phyloP scores from a whole-genome alignment of 1,139 yeast species.

The Nakaseomyces bracarensis region DNA sequence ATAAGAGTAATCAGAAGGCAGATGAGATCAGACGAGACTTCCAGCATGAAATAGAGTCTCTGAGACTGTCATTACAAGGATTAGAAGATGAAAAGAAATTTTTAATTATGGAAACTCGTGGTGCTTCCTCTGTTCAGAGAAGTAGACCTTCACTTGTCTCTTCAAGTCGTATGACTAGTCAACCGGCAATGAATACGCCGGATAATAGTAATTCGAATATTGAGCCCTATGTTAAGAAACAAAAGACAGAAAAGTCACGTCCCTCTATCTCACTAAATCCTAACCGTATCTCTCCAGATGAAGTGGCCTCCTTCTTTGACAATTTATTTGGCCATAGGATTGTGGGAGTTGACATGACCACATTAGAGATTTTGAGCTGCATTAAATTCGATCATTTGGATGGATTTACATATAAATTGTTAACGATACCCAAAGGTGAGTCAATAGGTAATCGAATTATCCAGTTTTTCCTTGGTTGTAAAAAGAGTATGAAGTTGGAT shows the following conservation, averaged over 20 bases:
- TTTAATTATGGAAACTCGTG: constrained; percentile 38
- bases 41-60: constrained; percentile 38
- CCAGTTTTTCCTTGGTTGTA: constrained; percentile 15
- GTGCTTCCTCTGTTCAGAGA: constrained; percentile 6
- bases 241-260: constrained; percentile 12
- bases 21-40: constrained; percentile 38
- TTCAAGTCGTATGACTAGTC: constrained; percentile 1
- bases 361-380: constrained; percentile 43
- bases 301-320: constrained; percentile 37
- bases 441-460: constrained; percentile 28
- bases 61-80: constrained; percentile 43
- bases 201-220: constrained; percentile 9
- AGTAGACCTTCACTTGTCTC: background rate
- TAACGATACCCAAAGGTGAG: constrained; percentile 29
- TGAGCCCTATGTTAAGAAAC: constrained; percentile 8
- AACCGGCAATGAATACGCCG: constrained; percentile 7
- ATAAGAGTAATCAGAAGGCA: constrained; percentile 38
- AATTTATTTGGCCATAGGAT: constrained; percentile 35
- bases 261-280: constrained; percentile 21
- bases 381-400: constrained; percentile 37
- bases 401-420: constrained; percentile 30
- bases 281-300: constrained; percentile 29
- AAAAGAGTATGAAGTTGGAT: constrained; percentile 20
- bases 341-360: constrained; percentile 43
- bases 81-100: constrained; percentile 69